Base-by-base conservation (phyloP, 176 grass and related monocot species). In the Echinochloa phyllopogon region DNA sequence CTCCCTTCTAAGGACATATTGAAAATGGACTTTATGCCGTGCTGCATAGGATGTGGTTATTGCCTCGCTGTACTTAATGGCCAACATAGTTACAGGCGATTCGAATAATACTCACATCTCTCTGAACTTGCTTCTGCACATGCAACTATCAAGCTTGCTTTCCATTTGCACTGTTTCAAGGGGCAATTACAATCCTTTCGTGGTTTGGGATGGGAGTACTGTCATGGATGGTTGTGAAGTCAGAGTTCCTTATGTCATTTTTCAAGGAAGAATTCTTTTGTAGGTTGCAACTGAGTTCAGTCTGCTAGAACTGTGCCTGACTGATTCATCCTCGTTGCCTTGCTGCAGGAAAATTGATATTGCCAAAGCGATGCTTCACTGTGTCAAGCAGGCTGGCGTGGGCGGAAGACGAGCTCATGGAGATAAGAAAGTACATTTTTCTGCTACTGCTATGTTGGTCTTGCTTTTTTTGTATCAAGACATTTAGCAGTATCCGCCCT, bases 391-490 rank as follows among this genome's bases (percentile, higher is more conserved):
- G 81, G 53, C 78, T 90, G 23, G 48, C 86, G 24, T 79, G 76
- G 71, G 74, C 86, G 43, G 93, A 92, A 60, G 90, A 91, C 17
- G 82, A 85, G n/a, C 75, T 85, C 23, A 41, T 47, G 42, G 78
- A 84, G 14, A 65, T 90, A 20, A 75, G 49, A 67, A 76, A 86
- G 93, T 95, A 84, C 11, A 42, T 5, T 76, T 76, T 74, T 87
- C 65, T 85, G 36, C 18, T 56, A 44, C 61, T 50, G 1, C 12
- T 71, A 55, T 63, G 11, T 63, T 86, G 12, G 69, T 67, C 41
- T 75, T 59, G 59, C 23, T 63, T 21, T 38, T 52, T 74, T 59
- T 72, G 3, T 49, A 72, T 47, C 38, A 20, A 39, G 13, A 71
- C 21, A 41, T 68, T 66, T 42, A 15, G 29, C 13, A 69, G n/a